Conservation (phyloP, 148 eudicot species). For the Amaranthus palmeri region DNA sequence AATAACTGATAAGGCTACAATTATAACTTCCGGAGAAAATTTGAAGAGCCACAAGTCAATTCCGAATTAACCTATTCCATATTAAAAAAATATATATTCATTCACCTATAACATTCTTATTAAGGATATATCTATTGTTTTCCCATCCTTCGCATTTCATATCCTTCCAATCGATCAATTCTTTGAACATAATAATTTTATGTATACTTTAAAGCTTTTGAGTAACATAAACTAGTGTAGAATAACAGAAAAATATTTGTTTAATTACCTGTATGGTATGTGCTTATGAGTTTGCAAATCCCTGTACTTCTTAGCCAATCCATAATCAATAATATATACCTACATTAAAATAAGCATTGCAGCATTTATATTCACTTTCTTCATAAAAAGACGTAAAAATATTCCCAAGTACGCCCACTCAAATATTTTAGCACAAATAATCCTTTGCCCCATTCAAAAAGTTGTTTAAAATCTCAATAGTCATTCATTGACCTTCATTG, state of each 20-base stretch:
- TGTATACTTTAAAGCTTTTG: too few species aligned
- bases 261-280: conserved; percentile 82
- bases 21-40: too few species aligned
- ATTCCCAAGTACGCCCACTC: background rate
- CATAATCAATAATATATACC: conserved; percentile 88
- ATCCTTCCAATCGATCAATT: too few species aligned
- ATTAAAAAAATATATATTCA: too few species aligned
- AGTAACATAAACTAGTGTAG: background rate
- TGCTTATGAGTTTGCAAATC: conserved; percentile 96
- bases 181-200: too few species aligned
- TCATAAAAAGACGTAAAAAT: background rate
- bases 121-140: too few species aligned
- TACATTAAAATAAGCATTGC: conserved; percentile 23
- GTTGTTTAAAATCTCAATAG: background rate
- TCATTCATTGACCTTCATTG: background rate
- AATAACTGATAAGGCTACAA: too few species aligned
- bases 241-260: background rate
- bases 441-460: background rate
- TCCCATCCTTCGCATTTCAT: too few species aligned
- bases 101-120: too few species aligned
- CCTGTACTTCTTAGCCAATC: conserved; percentile 89
- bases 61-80: too few species aligned
- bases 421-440: background rate
- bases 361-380: conserved; percentile 1
- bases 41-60: too few species aligned